Evolutionary conservation across 257 asterid species (phyloP).

Genomic region (Solanum infundibuliforme): DNA sequence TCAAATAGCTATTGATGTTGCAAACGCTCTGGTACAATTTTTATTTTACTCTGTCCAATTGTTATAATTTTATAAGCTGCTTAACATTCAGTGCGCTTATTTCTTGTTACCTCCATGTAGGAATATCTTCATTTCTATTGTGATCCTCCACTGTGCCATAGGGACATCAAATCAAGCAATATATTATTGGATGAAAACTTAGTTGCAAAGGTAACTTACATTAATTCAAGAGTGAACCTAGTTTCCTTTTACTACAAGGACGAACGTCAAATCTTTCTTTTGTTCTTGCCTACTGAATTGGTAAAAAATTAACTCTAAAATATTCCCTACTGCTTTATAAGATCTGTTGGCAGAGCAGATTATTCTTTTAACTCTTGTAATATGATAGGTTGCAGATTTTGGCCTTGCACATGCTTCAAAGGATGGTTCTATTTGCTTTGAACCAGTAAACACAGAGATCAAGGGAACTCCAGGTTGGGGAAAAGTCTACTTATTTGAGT

Average conservation of each 20-base stretch:
- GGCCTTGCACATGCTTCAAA: constrained; percentile 94
- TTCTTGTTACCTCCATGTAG: constrained; percentile 30
- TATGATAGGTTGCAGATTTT: constrained; percentile 78
- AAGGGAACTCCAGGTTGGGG: constrained; percentile 88
- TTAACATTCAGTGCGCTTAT: neutral
- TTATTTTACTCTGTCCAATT: neutral
- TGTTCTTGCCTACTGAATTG: neutral
- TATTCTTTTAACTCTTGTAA: neutral
- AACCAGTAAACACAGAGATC: constrained; percentile 85
- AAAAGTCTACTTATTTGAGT: neutral
- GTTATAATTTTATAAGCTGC: neutral
- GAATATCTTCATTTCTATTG: constrained; percentile 96
- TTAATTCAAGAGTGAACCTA: neutral
- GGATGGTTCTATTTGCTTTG: constrained; percentile 88
- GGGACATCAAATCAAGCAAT: constrained; percentile 93
- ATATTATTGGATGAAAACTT: constrained; percentile 72
- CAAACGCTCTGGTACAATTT: constrained; percentile 79
- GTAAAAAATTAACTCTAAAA: neutral
- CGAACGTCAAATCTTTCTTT: neutral
- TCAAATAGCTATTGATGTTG: constrained; percentile 86
- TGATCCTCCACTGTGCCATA: constrained; percentile 88
- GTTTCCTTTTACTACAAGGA: neutral
- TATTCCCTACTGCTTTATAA: neutral
- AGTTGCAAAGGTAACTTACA: constrained; percentile 63
- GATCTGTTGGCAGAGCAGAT: neutral